phyloP scores from a whole-genome alignment of 345 rosid genomes.

The Xanthoceras sorbifolium region DNA sequence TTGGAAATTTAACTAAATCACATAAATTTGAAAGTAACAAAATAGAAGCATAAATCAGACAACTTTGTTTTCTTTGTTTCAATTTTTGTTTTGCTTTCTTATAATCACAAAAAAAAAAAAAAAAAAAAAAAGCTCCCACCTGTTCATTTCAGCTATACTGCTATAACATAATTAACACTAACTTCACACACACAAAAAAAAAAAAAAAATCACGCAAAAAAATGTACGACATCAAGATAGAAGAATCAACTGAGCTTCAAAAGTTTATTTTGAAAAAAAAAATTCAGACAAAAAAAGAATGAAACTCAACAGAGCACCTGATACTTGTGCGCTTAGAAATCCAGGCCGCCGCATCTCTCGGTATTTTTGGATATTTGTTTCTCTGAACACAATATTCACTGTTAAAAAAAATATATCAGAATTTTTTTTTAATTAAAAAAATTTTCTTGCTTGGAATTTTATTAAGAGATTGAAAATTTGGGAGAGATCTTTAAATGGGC shows the following conservation, averaged over 20 bases:
- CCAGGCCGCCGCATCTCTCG: neutral
- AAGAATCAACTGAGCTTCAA: neutral
- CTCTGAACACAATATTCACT: neutral
- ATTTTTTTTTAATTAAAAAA: neutral
- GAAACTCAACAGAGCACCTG: conserved; percentile 15
- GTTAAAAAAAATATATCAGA: neutral
- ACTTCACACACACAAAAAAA: neutral
- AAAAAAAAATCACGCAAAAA: neutral
- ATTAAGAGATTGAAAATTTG: conserved; percentile 25
- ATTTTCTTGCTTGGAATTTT: neutral
- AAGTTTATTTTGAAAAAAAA: neutral
- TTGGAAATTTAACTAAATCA: neutral
- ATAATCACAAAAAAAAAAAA: neutral
- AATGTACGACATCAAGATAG: neutral
- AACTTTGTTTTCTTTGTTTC: neutral
- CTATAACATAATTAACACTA: neutral
- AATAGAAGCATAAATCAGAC: neutral
- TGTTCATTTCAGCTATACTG: neutral
- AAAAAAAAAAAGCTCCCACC: neutral
- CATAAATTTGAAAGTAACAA: neutral
- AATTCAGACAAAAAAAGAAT: neutral
- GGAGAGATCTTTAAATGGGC: conserved; percentile 49
- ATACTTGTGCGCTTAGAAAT: neutral
- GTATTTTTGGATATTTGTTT: neutral
- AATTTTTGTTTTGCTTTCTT: neutral